Conservation (phyloP, 179 eudicot species). For the Amaranthus tricolor region DNA sequence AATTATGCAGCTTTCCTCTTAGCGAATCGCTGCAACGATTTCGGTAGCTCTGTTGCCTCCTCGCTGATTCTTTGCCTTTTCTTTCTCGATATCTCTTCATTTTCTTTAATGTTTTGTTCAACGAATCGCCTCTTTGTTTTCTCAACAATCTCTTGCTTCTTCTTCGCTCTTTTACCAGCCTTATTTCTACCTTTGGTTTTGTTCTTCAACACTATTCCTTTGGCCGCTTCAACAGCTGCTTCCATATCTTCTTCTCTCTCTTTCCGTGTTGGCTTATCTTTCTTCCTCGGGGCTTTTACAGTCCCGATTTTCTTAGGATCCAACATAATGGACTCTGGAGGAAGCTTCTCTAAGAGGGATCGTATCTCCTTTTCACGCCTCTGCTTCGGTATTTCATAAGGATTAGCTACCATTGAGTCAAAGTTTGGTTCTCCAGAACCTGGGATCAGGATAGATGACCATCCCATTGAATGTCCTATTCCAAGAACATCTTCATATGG, state of each 20-base stretch:
- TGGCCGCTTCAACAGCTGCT: slow-evolving; percentile 66
- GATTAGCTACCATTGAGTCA: slow-evolving; percentile 93
- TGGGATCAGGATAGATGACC: slow-evolving; percentile 85
- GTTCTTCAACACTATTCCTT: slow-evolving; percentile 47
- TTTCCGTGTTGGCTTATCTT: slow-evolving; percentile 51
- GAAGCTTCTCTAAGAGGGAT: slow-evolving; percentile 79
- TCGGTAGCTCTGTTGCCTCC: slow-evolving; percentile 47
- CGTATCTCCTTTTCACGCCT: slow-evolving; percentile 84
- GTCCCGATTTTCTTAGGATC: slow-evolving; percentile 81
- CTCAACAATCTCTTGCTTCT: slow-evolving; percentile 50
- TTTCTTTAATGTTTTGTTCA: slow-evolving; percentile 48
- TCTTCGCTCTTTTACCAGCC: slow-evolving; percentile 59
- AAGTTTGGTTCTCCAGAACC: slow-evolving; percentile 96
- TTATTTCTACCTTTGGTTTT: slow-evolving; percentile 90
- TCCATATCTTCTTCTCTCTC: slow-evolving; percentile 74
- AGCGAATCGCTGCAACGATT: slow-evolving; percentile 70
- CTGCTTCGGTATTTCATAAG: slow-evolving; percentile 79
- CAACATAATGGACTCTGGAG: slow-evolving; percentile 88
- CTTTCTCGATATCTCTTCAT: slow-evolving; percentile 36
- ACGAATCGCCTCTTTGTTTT: slow-evolving; percentile 63
- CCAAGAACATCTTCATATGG: slow-evolving; percentile 89
- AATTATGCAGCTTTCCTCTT: slow-evolving; percentile 39
- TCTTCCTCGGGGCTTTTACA: slow-evolving; percentile 53
- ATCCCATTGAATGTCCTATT: slow-evolving; percentile 88
- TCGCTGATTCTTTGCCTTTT: slow-evolving; percentile 51